These are phyloP conservation scores for Xylaria flabelliformis DNA, from an alignment of 495 filamentous ascomycete genomes.

Conservation along the genomic window DNA sequence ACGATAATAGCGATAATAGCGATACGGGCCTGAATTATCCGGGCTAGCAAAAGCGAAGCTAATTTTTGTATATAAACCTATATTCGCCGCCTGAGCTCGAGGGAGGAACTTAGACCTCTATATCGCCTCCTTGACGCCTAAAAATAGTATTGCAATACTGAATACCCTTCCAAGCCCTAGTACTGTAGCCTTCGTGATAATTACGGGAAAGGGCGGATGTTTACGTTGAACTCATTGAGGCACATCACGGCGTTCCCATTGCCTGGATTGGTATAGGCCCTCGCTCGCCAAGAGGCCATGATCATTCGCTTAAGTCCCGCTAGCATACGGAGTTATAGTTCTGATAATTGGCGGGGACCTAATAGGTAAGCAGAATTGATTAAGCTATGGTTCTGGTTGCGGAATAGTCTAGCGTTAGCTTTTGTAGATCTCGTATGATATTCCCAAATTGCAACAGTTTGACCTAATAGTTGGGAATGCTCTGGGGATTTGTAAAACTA, in stretches of 20 bases:
- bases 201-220: constrained; percentile 62
- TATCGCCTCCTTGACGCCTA: no score
- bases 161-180: no score
- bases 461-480: background rate
- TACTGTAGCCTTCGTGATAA: no score
- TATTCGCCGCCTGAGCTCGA: no score
- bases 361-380: background rate
- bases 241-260: constrained; percentile 71
- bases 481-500: background rate
- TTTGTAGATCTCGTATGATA: background rate
- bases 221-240: constrained; percentile 76
- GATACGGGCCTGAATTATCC: no score
- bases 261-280: constrained; percentile 84
- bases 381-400: no score
- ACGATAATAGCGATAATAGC: no score
- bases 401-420: background rate
- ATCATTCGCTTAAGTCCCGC: constrained; percentile 29
- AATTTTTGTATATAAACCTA: no score
- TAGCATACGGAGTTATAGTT: background rate
- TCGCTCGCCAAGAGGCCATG: constrained; percentile 67
- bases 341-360: background rate
- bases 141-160: no score
- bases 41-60: no score
- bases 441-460: background rate
- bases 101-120: no score